Conservation (phyloP, 73 alveolate genomes). For the Effrenium voratum region DNA sequence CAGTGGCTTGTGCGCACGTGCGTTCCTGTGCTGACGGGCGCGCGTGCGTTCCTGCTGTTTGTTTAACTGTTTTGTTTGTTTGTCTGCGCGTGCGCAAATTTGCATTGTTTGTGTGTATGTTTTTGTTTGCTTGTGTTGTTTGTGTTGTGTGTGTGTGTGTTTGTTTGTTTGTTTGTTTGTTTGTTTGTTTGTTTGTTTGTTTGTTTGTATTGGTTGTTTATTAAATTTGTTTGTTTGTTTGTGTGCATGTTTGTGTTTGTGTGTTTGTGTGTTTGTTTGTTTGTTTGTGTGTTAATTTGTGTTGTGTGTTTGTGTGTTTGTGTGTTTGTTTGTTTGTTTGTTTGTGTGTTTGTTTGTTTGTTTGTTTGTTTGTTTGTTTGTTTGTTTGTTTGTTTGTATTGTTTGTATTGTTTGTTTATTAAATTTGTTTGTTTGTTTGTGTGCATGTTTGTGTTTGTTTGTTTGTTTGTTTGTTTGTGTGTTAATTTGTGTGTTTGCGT, state of each 20-base stretch:
- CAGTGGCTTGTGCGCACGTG: too few relatives aligned
- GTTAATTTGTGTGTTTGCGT: too few relatives aligned
- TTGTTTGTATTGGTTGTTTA: too few relatives aligned
- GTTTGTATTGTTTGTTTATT: not conserved
- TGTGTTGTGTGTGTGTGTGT: not conserved
- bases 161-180: not conserved
- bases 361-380: not conserved
- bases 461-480: too few relatives aligned
- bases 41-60: too few relatives aligned
- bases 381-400: not conserved
- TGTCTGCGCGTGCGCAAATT: not conserved
- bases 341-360: not conserved
- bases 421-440: not conserved
- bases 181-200: not conserved
- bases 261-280: too few relatives aligned
- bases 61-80: too few relatives aligned
- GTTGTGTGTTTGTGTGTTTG: not conserved
- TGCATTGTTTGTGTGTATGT: not conserved
- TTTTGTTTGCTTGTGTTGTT: not conserved
- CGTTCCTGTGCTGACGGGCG: too few relatives aligned
- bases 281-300: not conserved
- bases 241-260: not conserved
- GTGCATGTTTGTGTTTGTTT: too few relatives aligned
- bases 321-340: not conserved
- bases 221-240: too few relatives aligned